Percentiles rank a stretch among this genome's conserved stretches.
These are phyloP conservation scores for Neofusicoccum laricinum DNA, from an alignment of 2,329 filamentous ascomycete genomes.

Conservation along the genomic window DNA sequence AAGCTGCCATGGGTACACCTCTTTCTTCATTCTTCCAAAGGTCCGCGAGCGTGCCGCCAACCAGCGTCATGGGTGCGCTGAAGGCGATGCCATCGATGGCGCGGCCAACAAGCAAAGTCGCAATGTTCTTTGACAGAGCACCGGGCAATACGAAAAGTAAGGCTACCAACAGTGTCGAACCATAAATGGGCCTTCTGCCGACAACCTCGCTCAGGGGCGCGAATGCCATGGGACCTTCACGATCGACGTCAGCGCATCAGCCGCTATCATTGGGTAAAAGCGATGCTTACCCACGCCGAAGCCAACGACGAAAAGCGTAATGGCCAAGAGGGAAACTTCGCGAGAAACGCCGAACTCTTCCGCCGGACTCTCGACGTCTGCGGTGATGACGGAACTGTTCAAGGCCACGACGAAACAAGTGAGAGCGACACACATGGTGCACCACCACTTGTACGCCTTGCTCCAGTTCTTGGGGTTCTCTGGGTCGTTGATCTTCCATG, in stretches of 20 bases:
- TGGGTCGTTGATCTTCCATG: conserved; percentile 68
- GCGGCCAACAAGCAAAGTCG: conserved; percentile 71
- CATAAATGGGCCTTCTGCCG: conserved; percentile 70
- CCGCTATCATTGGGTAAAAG: not conserved
- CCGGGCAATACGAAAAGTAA: conserved; percentile 79
- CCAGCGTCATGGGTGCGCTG: conserved; percentile 81
- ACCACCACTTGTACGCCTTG: conserved; percentile 71
- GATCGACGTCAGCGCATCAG: not conserved
- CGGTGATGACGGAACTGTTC: conserved; percentile 71
- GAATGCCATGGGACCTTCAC: conserved; percentile 68
- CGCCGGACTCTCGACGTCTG: conserved; percentile 65
- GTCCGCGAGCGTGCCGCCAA: conserved; percentile 78
- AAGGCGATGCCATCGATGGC: conserved; percentile 80
- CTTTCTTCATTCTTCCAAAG: conserved; percentile 82
- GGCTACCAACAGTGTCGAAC: conserved; percentile 63
- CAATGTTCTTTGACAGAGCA: conserved; percentile 72
- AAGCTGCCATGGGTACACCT: conserved; percentile 83
- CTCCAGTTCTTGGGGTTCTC: conserved; percentile 86
- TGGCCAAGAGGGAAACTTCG: conserved; percentile 69
- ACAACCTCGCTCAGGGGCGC: conserved; percentile 75
- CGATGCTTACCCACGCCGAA: conserved; percentile 65
- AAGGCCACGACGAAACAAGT: conserved; percentile 49
- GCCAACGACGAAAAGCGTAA: conserved; percentile 76
- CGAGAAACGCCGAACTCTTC: conserved; percentile 65
- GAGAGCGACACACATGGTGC: conserved; percentile 76